Evolutionary conservation across 768 basidiomycete genomes (phyloP).

Genomic region (Antrodiella citrinella): DNA sequence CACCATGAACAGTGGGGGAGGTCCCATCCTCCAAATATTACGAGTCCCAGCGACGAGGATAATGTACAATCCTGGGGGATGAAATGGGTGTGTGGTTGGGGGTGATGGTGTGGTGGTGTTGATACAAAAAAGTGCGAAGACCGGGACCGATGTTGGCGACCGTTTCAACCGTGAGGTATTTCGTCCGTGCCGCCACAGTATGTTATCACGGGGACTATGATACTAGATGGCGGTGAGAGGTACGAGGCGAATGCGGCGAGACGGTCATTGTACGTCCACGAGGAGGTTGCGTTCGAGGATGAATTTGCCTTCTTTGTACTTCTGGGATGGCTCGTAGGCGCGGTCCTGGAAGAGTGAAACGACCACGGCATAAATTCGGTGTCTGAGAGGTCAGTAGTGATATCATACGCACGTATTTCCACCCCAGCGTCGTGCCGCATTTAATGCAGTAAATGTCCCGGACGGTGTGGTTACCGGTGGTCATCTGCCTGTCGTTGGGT

Average conservation of each 20-base stretch:
- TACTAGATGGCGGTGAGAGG: background rate
- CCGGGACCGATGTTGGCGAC: slow-evolving; percentile 2
- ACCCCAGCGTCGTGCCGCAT: slow-evolving; percentile 80
- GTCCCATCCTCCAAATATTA: too few species aligned
- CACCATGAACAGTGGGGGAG: too few species aligned
- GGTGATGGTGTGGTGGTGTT: background rate
- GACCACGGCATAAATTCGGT: slow-evolving; percentile 1
- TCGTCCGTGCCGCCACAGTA: background rate
- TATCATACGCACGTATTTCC: slow-evolving; percentile 85
- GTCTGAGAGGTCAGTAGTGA: slow-evolving; percentile 7
- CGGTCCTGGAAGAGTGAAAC: slow-evolving; percentile 67
- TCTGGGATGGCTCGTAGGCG: slow-evolving; percentile 84
- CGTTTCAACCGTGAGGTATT: slow-evolving; percentile 1
- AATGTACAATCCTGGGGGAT: too few species aligned
- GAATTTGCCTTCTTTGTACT: slow-evolving; percentile 98
- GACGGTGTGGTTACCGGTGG: slow-evolving; percentile 93
- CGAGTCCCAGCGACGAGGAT: too few species aligned
- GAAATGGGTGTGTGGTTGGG: too few species aligned
- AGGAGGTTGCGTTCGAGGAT: slow-evolving; percentile 93
- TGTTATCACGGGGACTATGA: background rate
- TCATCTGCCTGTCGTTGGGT: slow-evolving; percentile 90
- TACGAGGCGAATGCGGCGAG: slow-evolving; percentile 5
- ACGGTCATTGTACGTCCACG: slow-evolving; percentile 67
- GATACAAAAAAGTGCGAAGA: background rate
- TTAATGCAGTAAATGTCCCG: slow-evolving; percentile 93